Conservation (phyloP, 306 rosid species). For the Comarum palustre region DNA sequence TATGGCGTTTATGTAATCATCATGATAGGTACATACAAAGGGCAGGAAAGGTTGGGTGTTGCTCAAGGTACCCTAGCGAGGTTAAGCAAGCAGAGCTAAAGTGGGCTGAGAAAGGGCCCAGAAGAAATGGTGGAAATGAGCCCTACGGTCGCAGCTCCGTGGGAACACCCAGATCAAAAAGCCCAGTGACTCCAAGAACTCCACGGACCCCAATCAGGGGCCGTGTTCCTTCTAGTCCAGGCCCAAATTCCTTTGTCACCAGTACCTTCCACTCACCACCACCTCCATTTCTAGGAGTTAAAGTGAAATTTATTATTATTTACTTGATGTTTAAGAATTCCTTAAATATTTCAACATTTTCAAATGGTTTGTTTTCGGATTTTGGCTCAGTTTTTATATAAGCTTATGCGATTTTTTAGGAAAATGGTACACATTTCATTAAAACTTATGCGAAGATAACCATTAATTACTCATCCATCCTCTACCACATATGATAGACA, state of each 20-base stretch:
- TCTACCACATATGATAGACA: too few relatives aligned
- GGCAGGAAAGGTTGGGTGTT: conserved; percentile 61
- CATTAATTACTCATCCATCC: too few relatives aligned
- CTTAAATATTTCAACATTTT: neutral
- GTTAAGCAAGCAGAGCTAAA: conserved; percentile 60
- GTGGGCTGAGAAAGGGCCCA: conserved; percentile 86
- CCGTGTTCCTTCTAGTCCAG: conserved; percentile 11
- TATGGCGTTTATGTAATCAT: neutral
- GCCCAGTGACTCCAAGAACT: conserved; percentile 33
- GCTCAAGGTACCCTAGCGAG: conserved; percentile 48
- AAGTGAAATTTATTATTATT: neutral
- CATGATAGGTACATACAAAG: conserved; percentile 59
- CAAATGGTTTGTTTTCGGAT: conserved; percentile 12
- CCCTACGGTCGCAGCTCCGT: conserved; percentile 30
- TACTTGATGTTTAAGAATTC: neutral
- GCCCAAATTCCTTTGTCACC: conserved; percentile 43
- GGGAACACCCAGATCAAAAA: conserved; percentile 31
- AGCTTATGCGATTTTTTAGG: neutral
- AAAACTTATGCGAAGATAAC: too few relatives aligned
- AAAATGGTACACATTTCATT: too few relatives aligned
- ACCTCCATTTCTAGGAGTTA: conserved; percentile 41
- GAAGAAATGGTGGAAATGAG: conserved; percentile 39
- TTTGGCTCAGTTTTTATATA: neutral
- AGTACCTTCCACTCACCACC: conserved; percentile 40
- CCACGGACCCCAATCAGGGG: conserved; percentile 21